A percentile compares a stretch with the other conserved stretches of the same genome.
Evolutionary conservation across 257 asterid genomes (phyloP).

Genomic region (Solanum commersonii): DNA sequence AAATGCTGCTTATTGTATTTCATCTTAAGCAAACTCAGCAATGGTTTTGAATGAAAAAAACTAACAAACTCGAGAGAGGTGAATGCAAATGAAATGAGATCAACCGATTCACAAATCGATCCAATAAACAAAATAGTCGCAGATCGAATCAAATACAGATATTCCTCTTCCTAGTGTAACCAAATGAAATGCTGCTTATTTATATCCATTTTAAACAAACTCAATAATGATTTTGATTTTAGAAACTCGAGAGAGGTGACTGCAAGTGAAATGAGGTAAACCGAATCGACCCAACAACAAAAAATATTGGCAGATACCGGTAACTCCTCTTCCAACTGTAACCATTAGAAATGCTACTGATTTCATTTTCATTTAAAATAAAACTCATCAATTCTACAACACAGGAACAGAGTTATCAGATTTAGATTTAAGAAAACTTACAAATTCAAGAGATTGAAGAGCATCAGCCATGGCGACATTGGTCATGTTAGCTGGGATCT

Average conservation of each 20-base stretch:
- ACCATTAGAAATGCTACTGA: neutral
- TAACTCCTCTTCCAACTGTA: neutral
- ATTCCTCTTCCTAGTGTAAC: neutral
- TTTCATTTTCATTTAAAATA: neutral
- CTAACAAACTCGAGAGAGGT: neutral
- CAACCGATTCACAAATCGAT: neutral
- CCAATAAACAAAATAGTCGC: neutral
- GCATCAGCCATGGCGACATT: conserved; percentile 70
- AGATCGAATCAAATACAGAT: neutral
- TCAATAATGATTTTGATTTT: neutral
- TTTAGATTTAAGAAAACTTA: conserved; percentile 8
- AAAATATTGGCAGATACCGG: neutral
- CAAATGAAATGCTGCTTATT: neutral
- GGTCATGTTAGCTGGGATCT: conserved; percentile 64
- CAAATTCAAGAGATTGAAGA: conserved; percentile 48
- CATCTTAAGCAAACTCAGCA: neutral
- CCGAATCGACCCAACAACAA: neutral
- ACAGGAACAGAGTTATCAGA: neutral
- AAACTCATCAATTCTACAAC: neutral
- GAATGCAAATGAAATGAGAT: neutral
- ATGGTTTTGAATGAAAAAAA: neutral
- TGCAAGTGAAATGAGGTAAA: neutral
- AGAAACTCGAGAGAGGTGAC: neutral
- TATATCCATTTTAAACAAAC: neutral
- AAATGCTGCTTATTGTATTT: neutral